Percentiles rank a stretch among this genome's conserved stretches.
These are phyloP conservation scores for Hericium rajendrae DNA, from an alignment of 768 basidiomycete species.

Conservation along the genomic window DNA sequence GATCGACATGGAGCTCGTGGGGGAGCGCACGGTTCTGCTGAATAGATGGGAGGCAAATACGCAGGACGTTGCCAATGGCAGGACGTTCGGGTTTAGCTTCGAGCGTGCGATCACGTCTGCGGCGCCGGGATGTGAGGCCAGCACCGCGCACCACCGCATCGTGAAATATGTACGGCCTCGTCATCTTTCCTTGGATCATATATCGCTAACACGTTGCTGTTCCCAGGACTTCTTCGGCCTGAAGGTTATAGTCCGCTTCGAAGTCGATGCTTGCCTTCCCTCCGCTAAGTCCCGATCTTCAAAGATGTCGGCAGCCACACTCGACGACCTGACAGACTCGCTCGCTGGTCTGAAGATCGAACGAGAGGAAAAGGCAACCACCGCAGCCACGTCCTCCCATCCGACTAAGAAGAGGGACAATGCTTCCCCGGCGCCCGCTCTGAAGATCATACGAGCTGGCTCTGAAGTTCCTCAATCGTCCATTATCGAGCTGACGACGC, in stretches of 20 bases:
- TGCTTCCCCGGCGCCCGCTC: conserved; percentile 27
- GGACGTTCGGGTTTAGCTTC: conserved; percentile 51
- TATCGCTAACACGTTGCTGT: neutral
- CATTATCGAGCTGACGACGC: conserved; percentile 26
- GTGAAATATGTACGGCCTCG: neutral
- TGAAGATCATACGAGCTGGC: conserved; percentile 17
- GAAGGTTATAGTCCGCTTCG: conserved; percentile 50
- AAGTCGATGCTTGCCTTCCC: conserved; percentile 32
- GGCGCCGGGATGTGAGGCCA: conserved; percentile 40
- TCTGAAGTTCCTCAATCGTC: conserved; percentile 6
- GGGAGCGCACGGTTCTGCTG: neutral
- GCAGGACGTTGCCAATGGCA: conserved; percentile 18
- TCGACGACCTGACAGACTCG: neutral
- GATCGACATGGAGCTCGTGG: neutral
- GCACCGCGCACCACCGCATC: conserved; percentile 21
- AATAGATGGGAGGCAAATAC: conserved; percentile 4
- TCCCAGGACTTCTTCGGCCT: conserved; percentile 48
- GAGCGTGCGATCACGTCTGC: conserved; percentile 44
- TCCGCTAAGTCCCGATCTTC: neutral
- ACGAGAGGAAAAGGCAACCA: too few relatives aligned
- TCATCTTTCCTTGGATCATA: too few relatives aligned
- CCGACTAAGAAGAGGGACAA: neutral
- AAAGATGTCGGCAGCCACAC: neutral
- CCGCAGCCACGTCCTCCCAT: neutral
- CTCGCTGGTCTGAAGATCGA: conserved; percentile 1